These are phyloP conservation scores for Botryotinia calthae DNA, from an alignment of 2,329 filamentous ascomycete species.

Conservation along the genomic window DNA sequence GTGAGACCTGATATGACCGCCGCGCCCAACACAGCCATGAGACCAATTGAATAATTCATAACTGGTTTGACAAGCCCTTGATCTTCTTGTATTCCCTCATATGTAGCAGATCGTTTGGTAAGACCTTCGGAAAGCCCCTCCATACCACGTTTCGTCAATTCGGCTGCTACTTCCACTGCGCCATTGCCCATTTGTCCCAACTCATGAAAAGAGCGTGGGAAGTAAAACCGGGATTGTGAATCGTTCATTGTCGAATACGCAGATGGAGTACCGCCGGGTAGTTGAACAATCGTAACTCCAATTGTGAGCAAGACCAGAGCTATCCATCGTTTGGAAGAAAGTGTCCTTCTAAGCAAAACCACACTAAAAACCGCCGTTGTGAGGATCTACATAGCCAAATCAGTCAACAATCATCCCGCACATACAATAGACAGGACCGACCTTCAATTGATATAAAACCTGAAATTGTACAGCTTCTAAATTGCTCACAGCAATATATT, in stretches of 20 bases:
- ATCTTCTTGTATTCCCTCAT: slow-evolving; percentile 78
- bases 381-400: slow-evolving; percentile 57
- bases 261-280: slow-evolving; percentile 61
- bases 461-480: slow-evolving; percentile 91
- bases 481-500: slow-evolving; percentile 89
- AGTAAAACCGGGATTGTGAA: slow-evolving; percentile 56
- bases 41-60: slow-evolving; percentile 77
- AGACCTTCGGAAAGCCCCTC: slow-evolving; percentile 48
- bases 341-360: slow-evolving; percentile 65
- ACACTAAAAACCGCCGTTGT: slow-evolving; percentile 87
- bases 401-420: slow-evolving; percentile 18
- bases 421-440: slow-evolving; percentile 36
- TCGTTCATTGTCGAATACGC: slow-evolving; percentile 61
- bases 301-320: slow-evolving; percentile 74
- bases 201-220: slow-evolving; percentile 76
- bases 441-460: slow-evolving; percentile 88
- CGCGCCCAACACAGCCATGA: slow-evolving; percentile 74
- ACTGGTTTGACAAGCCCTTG: slow-evolving; percentile 47
- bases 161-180: slow-evolving; percentile 48
- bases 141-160: slow-evolving; percentile 51
- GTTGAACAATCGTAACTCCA: slow-evolving; percentile 81
- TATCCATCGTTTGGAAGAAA: slow-evolving; percentile 75
- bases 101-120: slow-evolving; percentile 75
- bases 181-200: slow-evolving; percentile 62
- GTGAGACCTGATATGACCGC: slow-evolving; percentile 81